These are phyloP conservation scores for Leishmania amazonensis DNA, from an alignment of 208 protist species.

Conservation along the genomic window DNA sequence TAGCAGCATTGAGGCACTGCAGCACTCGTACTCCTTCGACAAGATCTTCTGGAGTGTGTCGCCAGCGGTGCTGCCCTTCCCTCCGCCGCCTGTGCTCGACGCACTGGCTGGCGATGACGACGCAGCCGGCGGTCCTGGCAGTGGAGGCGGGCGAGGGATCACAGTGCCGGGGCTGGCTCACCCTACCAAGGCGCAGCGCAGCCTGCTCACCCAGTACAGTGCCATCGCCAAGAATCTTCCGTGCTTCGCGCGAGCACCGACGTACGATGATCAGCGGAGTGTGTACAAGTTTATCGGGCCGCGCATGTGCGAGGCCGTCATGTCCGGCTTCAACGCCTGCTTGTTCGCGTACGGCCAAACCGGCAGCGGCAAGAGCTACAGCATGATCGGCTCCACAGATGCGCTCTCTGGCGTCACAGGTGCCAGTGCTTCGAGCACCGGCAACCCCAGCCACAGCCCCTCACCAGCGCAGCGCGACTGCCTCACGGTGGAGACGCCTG, in stretches of 20 bases:
- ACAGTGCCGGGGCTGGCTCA: neutral
- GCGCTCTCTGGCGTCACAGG: constrained; percentile 10
- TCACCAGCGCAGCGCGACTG: neutral
- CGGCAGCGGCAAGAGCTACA: constrained; percentile 91
- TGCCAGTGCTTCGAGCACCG: neutral
- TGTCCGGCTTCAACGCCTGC: constrained; percentile 90
- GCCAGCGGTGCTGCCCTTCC: constrained; percentile 49
- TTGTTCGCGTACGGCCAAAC: constrained; percentile 93
- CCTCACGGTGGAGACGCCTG: neutral
- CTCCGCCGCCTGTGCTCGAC: constrained; percentile 15
- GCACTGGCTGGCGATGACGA: constrained; percentile 2
- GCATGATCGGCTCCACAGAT: constrained; percentile 82
- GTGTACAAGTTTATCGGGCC: constrained; percentile 84
- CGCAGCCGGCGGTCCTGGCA: neutral
- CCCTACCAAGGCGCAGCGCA: constrained; percentile 9
- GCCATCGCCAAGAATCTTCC: constrained; percentile 39
- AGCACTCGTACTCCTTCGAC: constrained; percentile 75
- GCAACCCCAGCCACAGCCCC: neutral
- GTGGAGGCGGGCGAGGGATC: neutral
- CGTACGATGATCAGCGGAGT: constrained; percentile 65
- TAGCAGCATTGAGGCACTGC: constrained; percentile 3
- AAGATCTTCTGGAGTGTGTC: constrained; percentile 78
- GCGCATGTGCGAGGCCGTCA: constrained; percentile 63
- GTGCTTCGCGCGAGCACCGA: constrained; percentile 47
- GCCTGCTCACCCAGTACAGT: constrained; percentile 13